Conservation (phyloP, 1,284 basidiomycete genomes). For the Microbotryomycetes sp. region DNA sequence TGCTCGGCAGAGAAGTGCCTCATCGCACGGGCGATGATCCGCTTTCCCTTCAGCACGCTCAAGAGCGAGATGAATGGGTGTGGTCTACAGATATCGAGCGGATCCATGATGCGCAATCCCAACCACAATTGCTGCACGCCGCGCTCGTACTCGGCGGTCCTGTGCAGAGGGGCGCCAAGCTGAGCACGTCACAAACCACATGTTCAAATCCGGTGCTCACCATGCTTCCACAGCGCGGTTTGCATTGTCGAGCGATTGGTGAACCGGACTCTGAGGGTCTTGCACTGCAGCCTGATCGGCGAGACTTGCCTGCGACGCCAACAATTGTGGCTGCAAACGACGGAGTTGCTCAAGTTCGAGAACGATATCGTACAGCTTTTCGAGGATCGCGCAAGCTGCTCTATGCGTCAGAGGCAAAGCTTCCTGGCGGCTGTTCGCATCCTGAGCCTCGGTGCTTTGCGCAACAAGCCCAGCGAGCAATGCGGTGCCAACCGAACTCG, state of each 20-base stretch:
- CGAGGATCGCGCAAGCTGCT: constrained; percentile 71
- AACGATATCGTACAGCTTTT: constrained; percentile 77
- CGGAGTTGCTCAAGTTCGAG: constrained; percentile 80
- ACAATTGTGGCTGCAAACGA: constrained; percentile 59
- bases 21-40: constrained; percentile 77
- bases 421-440: background rate
- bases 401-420: constrained; percentile 57
- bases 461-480: constrained; percentile 25
- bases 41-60: constrained; percentile 84
- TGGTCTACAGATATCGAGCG: constrained; percentile 83
- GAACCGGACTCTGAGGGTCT: constrained; percentile 52
- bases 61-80: constrained; percentile 96
- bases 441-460: background rate
- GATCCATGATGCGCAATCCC: constrained; percentile 75
- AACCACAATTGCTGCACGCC: constrained; percentile 70
- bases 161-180: constrained; percentile 36
- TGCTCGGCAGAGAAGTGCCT: constrained; percentile 75
- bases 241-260: constrained; percentile 17
- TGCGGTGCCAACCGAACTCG: constrained; percentile 17
- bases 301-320: constrained; percentile 38
- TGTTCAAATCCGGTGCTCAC: constrained; percentile 11
- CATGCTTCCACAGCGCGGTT: constrained; percentile 21
- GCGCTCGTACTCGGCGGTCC: constrained; percentile 56
- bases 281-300: constrained; percentile 53
- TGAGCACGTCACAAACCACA: background rate